phyloP scores from a whole-genome alignment of 2,329 filamentous ascomycete species.

The Phaeophleospora eucalypticola region DNA sequence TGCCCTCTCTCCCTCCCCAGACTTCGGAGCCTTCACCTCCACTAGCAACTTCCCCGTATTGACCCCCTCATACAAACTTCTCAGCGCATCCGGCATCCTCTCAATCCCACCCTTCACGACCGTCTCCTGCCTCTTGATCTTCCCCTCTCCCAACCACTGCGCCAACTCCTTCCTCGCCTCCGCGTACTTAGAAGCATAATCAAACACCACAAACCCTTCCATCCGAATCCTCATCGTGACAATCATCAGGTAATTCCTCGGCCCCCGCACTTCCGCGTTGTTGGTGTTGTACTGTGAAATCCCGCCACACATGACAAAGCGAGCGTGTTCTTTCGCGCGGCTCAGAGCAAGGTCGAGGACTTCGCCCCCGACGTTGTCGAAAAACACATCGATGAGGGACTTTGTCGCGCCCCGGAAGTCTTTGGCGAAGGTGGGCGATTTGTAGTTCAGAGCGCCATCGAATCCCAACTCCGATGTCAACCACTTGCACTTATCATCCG shows the following conservation, averaged over 20 bases:
- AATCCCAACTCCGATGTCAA: constrained; percentile 62
- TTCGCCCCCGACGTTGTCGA: constrained; percentile 68
- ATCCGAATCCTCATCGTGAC: constrained; percentile 56
- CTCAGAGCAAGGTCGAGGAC: constrained; percentile 62
- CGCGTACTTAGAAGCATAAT: constrained; percentile 57
- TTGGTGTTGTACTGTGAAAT: constrained; percentile 65
- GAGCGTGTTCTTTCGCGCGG: constrained; percentile 56
- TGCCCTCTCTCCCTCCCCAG: constrained; percentile 6
- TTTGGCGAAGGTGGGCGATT: constrained; percentile 56
- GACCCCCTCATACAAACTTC: constrained; percentile 43
- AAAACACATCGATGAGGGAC: constrained; percentile 57
- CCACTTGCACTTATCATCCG: constrained; percentile 64
- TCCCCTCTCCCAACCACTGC: constrained; percentile 55
- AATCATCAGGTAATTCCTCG: constrained; percentile 53
- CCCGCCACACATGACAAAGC: constrained; percentile 66
- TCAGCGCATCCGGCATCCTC: constrained; percentile 47
- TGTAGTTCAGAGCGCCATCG: constrained; percentile 67
- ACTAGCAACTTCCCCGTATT: constrained; percentile 44
- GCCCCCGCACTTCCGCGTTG: constrained; percentile 43
- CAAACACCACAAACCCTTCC: constrained; percentile 71
- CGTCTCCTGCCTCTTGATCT: constrained; percentile 48
- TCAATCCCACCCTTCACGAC: constrained; percentile 46
- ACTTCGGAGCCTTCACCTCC: constrained; percentile 15
- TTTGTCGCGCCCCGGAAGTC: constrained; percentile 59
- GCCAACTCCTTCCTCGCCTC: constrained; percentile 53